Percentiles rank a stretch among this genome's conserved stretches.
Conservation (phyloP, 1,284 basidiomycete species). For the Heterobasidion parviporum region DNA sequence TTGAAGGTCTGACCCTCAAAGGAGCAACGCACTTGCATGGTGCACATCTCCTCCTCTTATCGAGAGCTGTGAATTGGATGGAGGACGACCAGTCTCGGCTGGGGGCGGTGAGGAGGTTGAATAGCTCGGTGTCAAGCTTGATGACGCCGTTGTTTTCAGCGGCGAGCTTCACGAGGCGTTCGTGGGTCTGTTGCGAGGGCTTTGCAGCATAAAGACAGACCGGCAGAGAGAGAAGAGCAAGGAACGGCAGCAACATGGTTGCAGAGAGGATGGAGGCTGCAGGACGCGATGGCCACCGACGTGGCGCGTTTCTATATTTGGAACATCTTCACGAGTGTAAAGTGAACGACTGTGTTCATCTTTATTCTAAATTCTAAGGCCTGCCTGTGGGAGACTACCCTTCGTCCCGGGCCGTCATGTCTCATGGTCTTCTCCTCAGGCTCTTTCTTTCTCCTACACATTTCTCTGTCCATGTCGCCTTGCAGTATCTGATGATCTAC, state of each 20-base stretch:
- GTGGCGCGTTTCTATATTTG: conserved; percentile 11
- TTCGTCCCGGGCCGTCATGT: conserved; percentile 22
- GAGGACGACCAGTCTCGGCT: conserved; percentile 80
- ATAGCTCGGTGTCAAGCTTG: conserved; percentile 66
- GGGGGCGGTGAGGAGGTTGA: conserved; percentile 66
- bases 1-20: background rate
- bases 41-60: conserved; percentile 66
- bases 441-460: conserved; percentile 86
- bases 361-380: background rate
- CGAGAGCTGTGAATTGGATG: conserved; percentile 82
- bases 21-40: conserved; percentile 60
- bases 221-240: conserved; percentile 40
- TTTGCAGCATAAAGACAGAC: conserved; percentile 34
- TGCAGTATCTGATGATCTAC: conserved; percentile 84
- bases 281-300: conserved; percentile 9
- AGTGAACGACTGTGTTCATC: background rate
- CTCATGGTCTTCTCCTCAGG: conserved; percentile 77
- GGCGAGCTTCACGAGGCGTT: conserved; percentile 59
- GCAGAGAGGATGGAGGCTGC: background rate
- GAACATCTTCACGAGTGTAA: background rate
- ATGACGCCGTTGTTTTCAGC: conserved; percentile 70
- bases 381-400: background rate
- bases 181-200: conserved; percentile 24
- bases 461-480: conserved; percentile 87
- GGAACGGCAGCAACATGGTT: conserved; percentile 30